Percentiles rank a stretch among this genome's conserved stretches.
Conservation (phyloP, 2,329 filamentous ascomycete species). For the Grosmannia penicillata region DNA sequence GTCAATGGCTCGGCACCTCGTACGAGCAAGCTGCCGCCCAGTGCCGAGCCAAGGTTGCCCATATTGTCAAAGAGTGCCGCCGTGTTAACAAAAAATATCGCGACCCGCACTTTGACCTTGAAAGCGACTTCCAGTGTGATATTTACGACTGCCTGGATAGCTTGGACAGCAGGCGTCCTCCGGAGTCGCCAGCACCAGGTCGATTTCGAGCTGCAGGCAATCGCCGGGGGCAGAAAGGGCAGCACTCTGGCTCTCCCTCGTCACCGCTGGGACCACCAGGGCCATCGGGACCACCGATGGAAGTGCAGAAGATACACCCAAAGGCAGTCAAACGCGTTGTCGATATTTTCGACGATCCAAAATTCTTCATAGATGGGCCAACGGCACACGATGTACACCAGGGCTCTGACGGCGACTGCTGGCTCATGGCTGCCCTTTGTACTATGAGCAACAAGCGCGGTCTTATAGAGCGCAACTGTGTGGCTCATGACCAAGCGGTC, state of each 20-base stretch:
- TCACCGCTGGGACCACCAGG: not conserved
- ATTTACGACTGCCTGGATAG: conserved; percentile 31
- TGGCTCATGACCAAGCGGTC: conserved; percentile 55
- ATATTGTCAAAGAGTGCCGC: conserved; percentile 51
- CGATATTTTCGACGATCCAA: conserved; percentile 63
- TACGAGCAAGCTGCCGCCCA: conserved; percentile 59
- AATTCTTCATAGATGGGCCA: conserved; percentile 66
- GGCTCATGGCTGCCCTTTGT: conserved; percentile 69
- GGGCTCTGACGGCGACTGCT: conserved; percentile 68
- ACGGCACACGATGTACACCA: conserved; percentile 67
- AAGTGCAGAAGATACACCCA: conserved; percentile 20
- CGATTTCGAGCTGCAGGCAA: no score
- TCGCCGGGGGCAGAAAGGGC: no score
- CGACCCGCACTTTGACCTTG: conserved; percentile 77
- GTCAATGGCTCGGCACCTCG: conserved; percentile 41
- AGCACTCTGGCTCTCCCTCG: no score
- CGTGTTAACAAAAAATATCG: conserved; percentile 75
- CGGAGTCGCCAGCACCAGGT: not conserved
- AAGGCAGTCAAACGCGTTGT: conserved; percentile 51
- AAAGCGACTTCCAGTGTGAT: conserved; percentile 54
- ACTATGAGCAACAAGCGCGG: conserved; percentile 60
- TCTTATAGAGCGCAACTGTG: conserved; percentile 59
- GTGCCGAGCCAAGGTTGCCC: conserved; percentile 49
- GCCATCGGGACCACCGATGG: not conserved
- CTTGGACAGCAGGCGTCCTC: conserved; percentile 5